Evolutionary conservation across 176 grass and related monocot species (phyloP).

Genomic region (Guadua angustifolia): DNA sequence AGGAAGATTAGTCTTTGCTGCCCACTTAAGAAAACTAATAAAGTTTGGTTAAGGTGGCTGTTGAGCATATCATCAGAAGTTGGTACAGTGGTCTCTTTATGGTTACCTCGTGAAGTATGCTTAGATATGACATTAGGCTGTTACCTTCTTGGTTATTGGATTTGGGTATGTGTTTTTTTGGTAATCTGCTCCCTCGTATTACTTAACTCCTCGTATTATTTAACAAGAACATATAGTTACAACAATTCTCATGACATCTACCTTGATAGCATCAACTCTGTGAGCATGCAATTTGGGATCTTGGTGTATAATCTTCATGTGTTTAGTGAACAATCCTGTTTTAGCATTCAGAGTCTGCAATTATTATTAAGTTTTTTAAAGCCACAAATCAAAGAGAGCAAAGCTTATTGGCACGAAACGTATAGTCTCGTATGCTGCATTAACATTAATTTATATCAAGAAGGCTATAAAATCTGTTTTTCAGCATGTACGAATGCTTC

Average conservation of each 20-base stretch:
- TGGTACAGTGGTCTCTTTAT: constrained; percentile 15
- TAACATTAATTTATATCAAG: not conserved
- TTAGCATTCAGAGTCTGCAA: constrained; percentile 95
- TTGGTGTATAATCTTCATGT: constrained; percentile 89
- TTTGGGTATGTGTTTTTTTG: too few relatives aligned
- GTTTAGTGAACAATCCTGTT: constrained; percentile 95
- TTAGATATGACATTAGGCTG: too few relatives aligned
- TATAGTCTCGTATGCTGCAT: not conserved
- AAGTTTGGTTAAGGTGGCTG: not conserved
- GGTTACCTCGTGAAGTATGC: not conserved
- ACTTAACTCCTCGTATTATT: too few relatives aligned
- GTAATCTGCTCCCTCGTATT: too few relatives aligned
- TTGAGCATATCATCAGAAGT: not conserved
- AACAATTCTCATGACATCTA: constrained; percentile 34
- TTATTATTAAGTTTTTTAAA: constrained; percentile 66
- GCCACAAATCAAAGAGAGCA: constrained; percentile 15
- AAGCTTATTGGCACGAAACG: not conserved
- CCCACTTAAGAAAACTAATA: not conserved
- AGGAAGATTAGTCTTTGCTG: not conserved
- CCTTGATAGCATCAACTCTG: constrained; percentile 90
- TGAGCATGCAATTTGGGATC: constrained; percentile 80
- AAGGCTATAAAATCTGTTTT: constrained; percentile 23
- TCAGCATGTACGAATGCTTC: not conserved
- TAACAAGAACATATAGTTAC: constrained; percentile 5
- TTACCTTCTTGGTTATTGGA: too few relatives aligned